Conservation (phyloP, 164 flowering plant genomes). For the Magnolia officinalis region DNA sequence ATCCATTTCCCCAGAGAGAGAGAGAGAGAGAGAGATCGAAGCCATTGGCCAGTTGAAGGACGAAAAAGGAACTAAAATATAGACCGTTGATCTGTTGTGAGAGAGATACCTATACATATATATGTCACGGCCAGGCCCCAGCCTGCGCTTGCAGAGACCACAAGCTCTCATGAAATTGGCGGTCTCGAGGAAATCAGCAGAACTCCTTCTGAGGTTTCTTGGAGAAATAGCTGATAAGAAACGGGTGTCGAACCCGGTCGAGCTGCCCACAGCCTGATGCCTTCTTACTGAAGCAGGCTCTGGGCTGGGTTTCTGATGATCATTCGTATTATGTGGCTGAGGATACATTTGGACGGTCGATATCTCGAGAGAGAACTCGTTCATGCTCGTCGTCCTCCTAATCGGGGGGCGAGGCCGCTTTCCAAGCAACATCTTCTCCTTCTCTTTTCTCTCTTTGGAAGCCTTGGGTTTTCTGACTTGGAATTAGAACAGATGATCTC, state of each 20-base stretch:
- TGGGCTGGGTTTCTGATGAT: too few relatives aligned
- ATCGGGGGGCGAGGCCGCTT: conserved; percentile 58
- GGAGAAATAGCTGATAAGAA: conserved; percentile 27
- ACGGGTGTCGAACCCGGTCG: conserved; percentile 21
- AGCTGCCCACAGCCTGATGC: not conserved
- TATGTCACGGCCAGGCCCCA: conserved; percentile 60
- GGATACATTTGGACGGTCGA: not conserved
- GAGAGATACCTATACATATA: conserved; percentile 60
- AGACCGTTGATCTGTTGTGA: not conserved
- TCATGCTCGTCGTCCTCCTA: conserved; percentile 65
- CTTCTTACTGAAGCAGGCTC: not conserved
- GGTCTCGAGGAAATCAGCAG: conserved; percentile 38
- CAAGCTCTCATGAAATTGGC: conserved; percentile 52
- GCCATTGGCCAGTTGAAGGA: too few relatives aligned
- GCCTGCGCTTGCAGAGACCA: conserved; percentile 60
- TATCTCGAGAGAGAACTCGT: conserved; percentile 53
- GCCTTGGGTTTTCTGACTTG: not conserved
- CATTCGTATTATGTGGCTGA: not conserved
- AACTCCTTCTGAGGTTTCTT: conserved; percentile 24
- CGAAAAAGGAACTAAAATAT: too few relatives aligned
- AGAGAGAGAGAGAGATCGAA: too few relatives aligned
- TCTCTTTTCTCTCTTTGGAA: not conserved
- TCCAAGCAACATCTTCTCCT: conserved; percentile 47
- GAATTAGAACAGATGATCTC: too few relatives aligned
- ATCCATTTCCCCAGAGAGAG: too few relatives aligned